Evolutionary conservation across 179 eudicot species (phyloP).

Genomic region (Amaranthus tricolor): DNA sequence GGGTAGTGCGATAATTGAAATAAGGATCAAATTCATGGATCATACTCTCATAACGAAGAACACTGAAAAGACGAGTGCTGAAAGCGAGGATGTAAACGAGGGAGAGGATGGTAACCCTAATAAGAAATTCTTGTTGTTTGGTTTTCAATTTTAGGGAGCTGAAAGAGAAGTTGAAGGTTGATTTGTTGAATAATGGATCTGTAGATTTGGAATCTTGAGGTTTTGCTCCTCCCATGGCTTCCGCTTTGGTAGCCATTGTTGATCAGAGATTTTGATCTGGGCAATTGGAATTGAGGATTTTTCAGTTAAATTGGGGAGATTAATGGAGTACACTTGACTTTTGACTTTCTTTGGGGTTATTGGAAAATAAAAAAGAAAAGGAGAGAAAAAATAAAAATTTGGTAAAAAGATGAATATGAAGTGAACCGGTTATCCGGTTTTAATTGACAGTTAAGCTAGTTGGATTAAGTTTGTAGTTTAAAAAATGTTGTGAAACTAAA

Average conservation of each 20-base stretch:
- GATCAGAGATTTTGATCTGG: constrained; percentile 3
- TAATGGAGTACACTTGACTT: too few species aligned
- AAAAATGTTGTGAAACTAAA: too few species aligned
- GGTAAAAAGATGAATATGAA: too few species aligned
- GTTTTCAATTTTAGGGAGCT: constrained; percentile 68
- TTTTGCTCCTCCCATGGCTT: constrained; percentile 14
- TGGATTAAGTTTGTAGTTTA: too few species aligned
- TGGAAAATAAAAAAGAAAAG: too few species aligned
- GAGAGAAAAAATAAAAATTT: too few species aligned
- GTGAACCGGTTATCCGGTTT: too few species aligned
- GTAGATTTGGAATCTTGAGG: constrained; percentile 29
- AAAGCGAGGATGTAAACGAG: constrained; percentile 80
- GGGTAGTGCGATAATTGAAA: constrained; percentile 68
- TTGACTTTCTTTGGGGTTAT: too few species aligned
- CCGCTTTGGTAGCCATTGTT: constrained; percentile 23
- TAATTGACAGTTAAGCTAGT: too few species aligned
- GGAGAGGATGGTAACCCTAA: constrained; percentile 62
- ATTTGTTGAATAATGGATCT: constrained; percentile 20
- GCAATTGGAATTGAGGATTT: not conserved
- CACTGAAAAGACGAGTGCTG: constrained; percentile 76
- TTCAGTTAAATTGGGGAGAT: too few species aligned
- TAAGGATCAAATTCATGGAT: constrained; percentile 77
- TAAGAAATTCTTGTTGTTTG: constrained; percentile 78
- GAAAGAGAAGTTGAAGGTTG: constrained; percentile 30
- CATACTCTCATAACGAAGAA: constrained; percentile 78